These are phyloP conservation scores for Chloranthus sessilifolius DNA, from an alignment of 164 flowering plant genomes.

Conservation along the genomic window DNA sequence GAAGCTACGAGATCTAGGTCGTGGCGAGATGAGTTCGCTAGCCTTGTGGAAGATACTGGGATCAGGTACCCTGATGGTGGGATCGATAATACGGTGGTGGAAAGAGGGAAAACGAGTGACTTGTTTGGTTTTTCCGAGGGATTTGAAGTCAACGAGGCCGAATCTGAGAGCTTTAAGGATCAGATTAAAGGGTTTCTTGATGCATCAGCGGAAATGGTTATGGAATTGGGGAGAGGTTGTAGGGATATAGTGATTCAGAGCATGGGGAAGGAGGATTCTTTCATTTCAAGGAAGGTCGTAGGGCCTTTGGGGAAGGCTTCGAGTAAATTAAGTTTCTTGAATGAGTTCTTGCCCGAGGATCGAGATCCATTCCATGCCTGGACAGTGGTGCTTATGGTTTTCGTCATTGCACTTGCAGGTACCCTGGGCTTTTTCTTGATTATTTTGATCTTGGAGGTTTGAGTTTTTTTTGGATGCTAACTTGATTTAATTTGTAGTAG, in stretches of 20 bases:
- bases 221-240: conserved; percentile 74
- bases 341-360: conserved; percentile 89
- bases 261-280: conserved; percentile 61
- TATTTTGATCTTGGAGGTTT: too few species aligned
- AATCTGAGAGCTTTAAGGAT: conserved; percentile 59
- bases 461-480: too few species aligned
- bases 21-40: conserved; percentile 67
- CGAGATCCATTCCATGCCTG: conserved; percentile 76
- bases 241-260: conserved; percentile 68
- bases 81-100: conserved; percentile 15
- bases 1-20: conserved; percentile 35
- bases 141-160: conserved; percentile 9
- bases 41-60: conserved; percentile 51
- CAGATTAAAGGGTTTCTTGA: conserved; percentile 64
- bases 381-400: conserved; percentile 58
- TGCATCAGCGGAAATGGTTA: conserved; percentile 68
- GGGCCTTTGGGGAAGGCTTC: conserved; percentile 46
- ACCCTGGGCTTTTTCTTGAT: not conserved
- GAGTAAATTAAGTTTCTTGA: conserved; percentile 50
- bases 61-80: conserved; percentile 29
- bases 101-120: conserved; percentile 4
- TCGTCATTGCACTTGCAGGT: conserved; percentile 64
- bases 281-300: conserved; percentile 41
- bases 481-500: too few species aligned
- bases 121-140: not conserved